Evolutionary conservation across 306 rosid species (phyloP), one percentile per base, ranked within the genome.

Genomic region (Geum urbanum): DNA sequence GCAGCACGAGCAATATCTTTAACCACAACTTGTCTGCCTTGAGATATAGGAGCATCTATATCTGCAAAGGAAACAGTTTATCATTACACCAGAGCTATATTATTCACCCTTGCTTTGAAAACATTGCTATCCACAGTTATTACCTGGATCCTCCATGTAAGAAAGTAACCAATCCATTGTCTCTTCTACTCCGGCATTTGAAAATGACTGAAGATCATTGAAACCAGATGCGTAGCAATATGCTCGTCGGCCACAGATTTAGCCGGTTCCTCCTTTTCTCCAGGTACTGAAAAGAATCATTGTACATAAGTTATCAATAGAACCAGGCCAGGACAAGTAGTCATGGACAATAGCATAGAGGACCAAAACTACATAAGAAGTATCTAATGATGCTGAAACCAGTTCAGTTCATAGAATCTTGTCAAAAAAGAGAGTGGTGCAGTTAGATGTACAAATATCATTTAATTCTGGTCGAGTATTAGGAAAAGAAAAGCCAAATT

Each of bases 101-200:
- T 49, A 63, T 70, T 55, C 52, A 12, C 64, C 13, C 15, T 18
- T 18, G 70, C 74, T 6, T 56, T 47, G 11, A 70, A 63, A 72
- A 37, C 15, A 6, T 40, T 48, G 76, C 35, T n/a, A n/a, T n/a
- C n/a, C n/a, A n/a, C 14, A 77, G 74, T 50, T 53, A 27, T 18
- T 74, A 87, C 99, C 97, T 63, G 97, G 82, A 84, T 91, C 97
- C 52, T 88, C 96, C 92, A 89, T 91, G 86, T 95, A 95, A 70
- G 95, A 82, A 60, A 95, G 88, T 75, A 91, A 73, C 99, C 99
- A 95, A 86, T 77, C 87, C 99, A 95, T 95, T 52, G 97, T 97
- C 86, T 89, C 99, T 82, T 95, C 99, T 57, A 95, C 85, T 63
- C 99, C 97, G 43, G 40, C 66, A 80, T 95, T 95, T 49, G 91